phyloP scores from a whole-genome alignment of 768 basidiomycete species.

The Termitomyces sp. region DNA sequence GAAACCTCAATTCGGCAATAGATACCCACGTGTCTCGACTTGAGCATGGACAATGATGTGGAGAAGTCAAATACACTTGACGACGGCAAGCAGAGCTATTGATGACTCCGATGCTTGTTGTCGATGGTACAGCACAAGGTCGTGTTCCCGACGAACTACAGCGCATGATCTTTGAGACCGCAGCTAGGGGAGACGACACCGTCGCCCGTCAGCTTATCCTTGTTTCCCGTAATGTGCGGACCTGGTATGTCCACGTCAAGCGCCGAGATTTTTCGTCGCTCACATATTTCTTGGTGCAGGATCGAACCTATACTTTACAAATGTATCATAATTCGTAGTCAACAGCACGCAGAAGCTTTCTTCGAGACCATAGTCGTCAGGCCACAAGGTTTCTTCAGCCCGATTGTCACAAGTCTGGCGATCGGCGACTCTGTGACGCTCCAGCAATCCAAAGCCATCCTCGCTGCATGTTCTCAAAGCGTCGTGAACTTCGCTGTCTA shows the following conservation, averaged over 20 bases:
- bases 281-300: conserved; percentile 7
- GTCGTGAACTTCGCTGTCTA: conserved; percentile 14
- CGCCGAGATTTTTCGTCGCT: background rate
- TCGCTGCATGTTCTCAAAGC: conserved; percentile 11
- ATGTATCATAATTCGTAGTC: conserved; percentile 19
- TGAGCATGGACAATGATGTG: background rate
- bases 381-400: conserved; percentile 6
- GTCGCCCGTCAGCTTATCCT: conserved; percentile 17
- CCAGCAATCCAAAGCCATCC: conserved; percentile 14
- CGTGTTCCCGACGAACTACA: conserved; percentile 20
- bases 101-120: background rate
- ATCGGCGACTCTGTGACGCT: conserved; percentile 15
- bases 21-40: background rate
- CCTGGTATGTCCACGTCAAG: conserved; percentile 17
- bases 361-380: conserved; percentile 13
- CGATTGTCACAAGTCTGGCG: conserved; percentile 9
- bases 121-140: background rate
- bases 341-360: conserved; percentile 14
- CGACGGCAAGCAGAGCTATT: background rate
- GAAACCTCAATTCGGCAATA: background rate
- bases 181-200: conserved; percentile 15
- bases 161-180: conserved; percentile 20
- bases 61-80: background rate
- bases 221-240: conserved; percentile 19
- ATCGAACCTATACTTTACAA: conserved; percentile 23